Evolutionary conservation across 1,139 yeast genomes (phyloP).

Genomic region (Geotrichum fermentans): DNA sequence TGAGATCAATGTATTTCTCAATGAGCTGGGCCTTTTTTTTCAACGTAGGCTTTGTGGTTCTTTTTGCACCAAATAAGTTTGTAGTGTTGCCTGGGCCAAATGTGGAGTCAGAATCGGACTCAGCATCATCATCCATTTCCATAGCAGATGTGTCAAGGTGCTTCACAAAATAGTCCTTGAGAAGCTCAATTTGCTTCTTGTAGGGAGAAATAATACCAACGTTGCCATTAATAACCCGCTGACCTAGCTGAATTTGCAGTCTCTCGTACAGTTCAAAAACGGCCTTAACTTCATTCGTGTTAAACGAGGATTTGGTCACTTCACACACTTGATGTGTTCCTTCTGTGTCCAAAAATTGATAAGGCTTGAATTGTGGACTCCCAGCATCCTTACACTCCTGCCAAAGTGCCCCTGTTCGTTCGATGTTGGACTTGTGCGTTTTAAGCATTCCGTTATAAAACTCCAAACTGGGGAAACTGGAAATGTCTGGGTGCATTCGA

Average conservation of each 20-base stretch:
- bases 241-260: constrained; percentile 15
- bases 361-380: constrained; percentile 79
- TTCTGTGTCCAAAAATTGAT: constrained; percentile 68
- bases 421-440: constrained; percentile 57
- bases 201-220: constrained; percentile 94
- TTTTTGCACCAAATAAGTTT: too few relatives aligned
- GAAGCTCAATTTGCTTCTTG: constrained; percentile 69
- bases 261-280: constrained; percentile 51
- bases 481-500: constrained; percentile 95
- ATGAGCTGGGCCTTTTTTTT: constrained; percentile 47
- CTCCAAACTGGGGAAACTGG: constrained; percentile 79
- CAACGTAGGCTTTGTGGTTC: too few relatives aligned
- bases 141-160: constrained; percentile 44
- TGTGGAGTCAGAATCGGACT: neutral
- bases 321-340: constrained; percentile 53
- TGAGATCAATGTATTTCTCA: constrained; percentile 69
- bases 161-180: constrained; percentile 53
- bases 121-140: too few relatives aligned
- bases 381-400: constrained; percentile 48
- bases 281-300: constrained; percentile 16
- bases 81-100: too few relatives aligned
- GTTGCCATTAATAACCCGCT: constrained; percentile 55
- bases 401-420: constrained; percentile 66
- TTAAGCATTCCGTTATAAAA: constrained; percentile 68
- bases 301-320: constrained; percentile 20